Evolutionary conservation across 768 basidiomycete species (phyloP), one percentile per base, ranked within the genome.

Genomic region (Tubosaeta sp.): DNA sequence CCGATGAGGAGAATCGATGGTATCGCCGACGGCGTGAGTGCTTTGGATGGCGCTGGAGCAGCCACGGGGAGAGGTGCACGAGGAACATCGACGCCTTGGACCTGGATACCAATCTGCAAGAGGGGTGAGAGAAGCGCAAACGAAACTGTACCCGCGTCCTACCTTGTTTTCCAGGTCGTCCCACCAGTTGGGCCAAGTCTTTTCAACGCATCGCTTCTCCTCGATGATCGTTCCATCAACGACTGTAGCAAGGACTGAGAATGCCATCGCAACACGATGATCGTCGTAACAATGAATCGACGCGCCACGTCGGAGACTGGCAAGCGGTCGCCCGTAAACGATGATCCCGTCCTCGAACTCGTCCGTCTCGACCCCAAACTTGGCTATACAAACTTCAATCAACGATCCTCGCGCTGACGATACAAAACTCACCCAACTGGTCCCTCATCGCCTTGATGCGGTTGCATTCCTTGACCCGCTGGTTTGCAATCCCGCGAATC

Each of bases 181-280:
- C 95, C 95, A 99, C 92, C 95, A 99, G 66, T 94, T 95, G 0
- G 97, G 97, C 95, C 95, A 99, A 0, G 95, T 99, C 80, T 99
- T 99, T 72, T 95, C 95, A 31, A 99, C 97, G 64, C 97, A 97
- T 49, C 95, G 78, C 71, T 95, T 95, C 74, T 98, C 95, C 64
- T 97, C 94, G 27, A 98, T 77, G 57, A 91, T 73, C 3, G 90
- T 88, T n/a, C 79, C 82, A 32, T 77, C 71, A 37, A 92, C 71
- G 4, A 91, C 79, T 5, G 86, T 78, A 17, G 86, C 84, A 37
- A 98, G 74, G 31, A 97, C 93, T 55, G 88, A 85, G 75, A 97
- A 98, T 0, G 95, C 92, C 97, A 99, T 98, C 9, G 94, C 95
- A 8, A 99, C 95, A 41, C 97, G 89, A 66, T 99, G 97, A 56